phyloP scores from a whole-genome alignment of 352 stramenopile genomes.

The Blastocystis sp. region DNA sequence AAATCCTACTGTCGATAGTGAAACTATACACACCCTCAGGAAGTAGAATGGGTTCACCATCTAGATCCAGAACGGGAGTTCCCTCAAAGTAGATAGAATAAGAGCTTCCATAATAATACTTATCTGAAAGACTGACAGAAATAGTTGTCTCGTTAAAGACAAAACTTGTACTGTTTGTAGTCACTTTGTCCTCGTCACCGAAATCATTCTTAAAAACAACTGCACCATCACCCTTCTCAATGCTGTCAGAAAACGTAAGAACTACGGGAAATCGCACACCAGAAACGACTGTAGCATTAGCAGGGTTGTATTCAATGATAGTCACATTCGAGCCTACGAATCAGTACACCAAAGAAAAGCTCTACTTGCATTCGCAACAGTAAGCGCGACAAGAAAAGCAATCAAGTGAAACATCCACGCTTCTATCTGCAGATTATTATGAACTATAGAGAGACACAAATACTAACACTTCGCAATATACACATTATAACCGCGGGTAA shows the following conservation, averaged over 20 bases:
- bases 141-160: background rate
- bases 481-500: background rate
- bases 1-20: background rate
- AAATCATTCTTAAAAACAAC: slow-evolving; percentile 14
- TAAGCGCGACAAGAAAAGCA: background rate
- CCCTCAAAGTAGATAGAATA: slow-evolving; percentile 45
- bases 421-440: background rate
- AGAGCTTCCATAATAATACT: slow-evolving; percentile 25
- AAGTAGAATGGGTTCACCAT: background rate
- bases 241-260: slow-evolving; percentile 31
- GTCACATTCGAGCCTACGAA: background rate
- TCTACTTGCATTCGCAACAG: background rate
- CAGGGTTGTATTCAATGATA: background rate
- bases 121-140: background rate
- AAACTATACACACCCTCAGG: background rate
- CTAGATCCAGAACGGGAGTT: background rate
- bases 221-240: slow-evolving; percentile 9
- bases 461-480: background rate
- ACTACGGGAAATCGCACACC: slow-evolving; percentile 1
- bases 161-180: background rate
- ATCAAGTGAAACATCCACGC: background rate
- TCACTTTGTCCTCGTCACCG: background rate
- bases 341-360: background rate
- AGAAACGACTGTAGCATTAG: background rate
- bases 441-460: background rate